phyloP scores from a whole-genome alignment of 768 basidiomycete genomes.

The Russula earlei region DNA sequence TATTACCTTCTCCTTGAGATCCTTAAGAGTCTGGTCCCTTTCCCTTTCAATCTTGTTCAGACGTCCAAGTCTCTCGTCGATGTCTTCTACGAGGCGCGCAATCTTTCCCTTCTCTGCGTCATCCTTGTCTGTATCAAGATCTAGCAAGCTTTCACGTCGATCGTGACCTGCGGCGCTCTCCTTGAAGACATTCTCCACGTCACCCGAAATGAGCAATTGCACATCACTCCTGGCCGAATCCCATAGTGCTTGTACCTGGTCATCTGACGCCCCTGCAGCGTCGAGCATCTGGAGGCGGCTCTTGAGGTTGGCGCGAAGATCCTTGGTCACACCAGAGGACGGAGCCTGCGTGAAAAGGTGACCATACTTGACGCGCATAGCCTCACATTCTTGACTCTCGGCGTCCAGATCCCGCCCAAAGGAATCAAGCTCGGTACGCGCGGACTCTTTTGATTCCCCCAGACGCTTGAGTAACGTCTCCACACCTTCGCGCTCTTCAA shows the following conservation, averaged over 20 bases:
- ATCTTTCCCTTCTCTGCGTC: conserved; percentile 63
- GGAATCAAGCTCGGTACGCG: conserved; percentile 51
- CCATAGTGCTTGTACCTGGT: conserved; percentile 69
- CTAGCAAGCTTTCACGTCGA: conserved; percentile 44
- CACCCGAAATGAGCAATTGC: conserved; percentile 45
- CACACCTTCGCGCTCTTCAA: conserved; percentile 63
- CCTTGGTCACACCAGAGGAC: conserved; percentile 60
- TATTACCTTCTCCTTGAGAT: conserved; percentile 88
- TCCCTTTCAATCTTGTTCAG: conserved; percentile 80
- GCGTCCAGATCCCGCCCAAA: conserved; percentile 61
- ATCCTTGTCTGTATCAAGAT: conserved; percentile 64
- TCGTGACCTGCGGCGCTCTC: conserved; percentile 37
- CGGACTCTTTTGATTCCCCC: conserved; percentile 45
- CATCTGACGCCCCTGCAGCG: conserved; percentile 70
- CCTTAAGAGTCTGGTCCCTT: conserved; percentile 78
- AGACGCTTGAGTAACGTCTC: conserved; percentile 54
- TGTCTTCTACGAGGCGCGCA: conserved; percentile 53
- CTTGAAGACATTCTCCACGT: conserved; percentile 54
- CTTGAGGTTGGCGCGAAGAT: conserved; percentile 70
- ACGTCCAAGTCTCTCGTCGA: conserved; percentile 69
- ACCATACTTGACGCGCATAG: conserved; percentile 77
- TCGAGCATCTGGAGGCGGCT: conserved; percentile 61
- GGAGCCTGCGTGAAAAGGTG: conserved; percentile 84
- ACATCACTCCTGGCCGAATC: conserved; percentile 58
- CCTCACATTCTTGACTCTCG: conserved; percentile 84